Percentiles rank a stretch among this genome's conserved stretches.
Conservation (phyloP, 169 alveolate species). For the Plasmodium ovale region DNA sequence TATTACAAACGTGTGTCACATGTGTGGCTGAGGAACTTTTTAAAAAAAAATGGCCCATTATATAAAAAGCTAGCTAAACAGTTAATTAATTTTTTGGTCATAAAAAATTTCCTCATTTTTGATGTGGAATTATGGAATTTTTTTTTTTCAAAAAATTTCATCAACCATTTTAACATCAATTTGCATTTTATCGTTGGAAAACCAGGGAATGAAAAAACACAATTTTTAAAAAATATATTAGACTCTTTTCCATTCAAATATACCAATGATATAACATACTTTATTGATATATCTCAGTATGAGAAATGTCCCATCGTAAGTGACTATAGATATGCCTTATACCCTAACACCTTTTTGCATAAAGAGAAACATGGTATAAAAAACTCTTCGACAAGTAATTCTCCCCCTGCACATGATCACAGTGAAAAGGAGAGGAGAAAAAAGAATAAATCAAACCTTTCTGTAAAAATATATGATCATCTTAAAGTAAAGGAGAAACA, state of each 20-base stretch:
- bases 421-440: not conserved
- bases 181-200: conserved; percentile 43
- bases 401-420: not conserved
- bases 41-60: conserved; percentile 34
- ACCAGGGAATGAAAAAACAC: conserved; percentile 24
- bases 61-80: conserved; percentile 31
- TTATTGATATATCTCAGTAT: conserved; percentile 41
- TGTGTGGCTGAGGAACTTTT: conserved; percentile 26
- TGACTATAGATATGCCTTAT: conserved; percentile 30
- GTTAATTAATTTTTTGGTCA: conserved; percentile 29
- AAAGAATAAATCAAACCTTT: conserved; percentile 1
- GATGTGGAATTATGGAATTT: conserved; percentile 65
- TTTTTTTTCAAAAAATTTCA: conserved; percentile 20
- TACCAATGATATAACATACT: conserved; percentile 4
- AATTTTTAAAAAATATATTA: conserved; percentile 26
- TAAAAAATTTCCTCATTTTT: conserved; percentile 51
- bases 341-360: not conserved
- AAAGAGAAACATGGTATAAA: not conserved
- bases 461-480: conserved; percentile 6
- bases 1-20: conserved; percentile 18
- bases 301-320: conserved; percentile 23
- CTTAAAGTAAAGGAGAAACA: not conserved
- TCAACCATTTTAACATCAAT: conserved; percentile 44
- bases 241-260: conserved; percentile 36
- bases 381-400: not conserved